Percentiles rank a stretch among this genome's conserved stretches.
Conservation (phyloP, 2,329 filamentous ascomycete species). For the Nemania diffusa region DNA sequence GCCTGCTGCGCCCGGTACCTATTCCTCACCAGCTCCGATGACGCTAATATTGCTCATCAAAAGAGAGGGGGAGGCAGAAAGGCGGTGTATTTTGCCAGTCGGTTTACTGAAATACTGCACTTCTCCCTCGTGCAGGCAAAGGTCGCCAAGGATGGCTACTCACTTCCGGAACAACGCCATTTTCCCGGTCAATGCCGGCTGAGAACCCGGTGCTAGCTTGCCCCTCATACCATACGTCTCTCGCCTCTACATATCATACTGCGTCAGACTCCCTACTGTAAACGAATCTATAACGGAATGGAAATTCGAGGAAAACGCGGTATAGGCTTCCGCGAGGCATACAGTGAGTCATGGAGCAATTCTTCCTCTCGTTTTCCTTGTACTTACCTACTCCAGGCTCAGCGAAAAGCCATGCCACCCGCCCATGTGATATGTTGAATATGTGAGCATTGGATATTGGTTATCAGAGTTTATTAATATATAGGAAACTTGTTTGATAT, state of each 20-base stretch:
- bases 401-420: neutral
- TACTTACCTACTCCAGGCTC: neutral
- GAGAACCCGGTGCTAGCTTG: slow-evolving; percentile 12
- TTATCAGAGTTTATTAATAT: no score
- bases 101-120: neutral
- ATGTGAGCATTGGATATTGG: no score
- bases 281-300: neutral
- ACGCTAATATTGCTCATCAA: slow-evolving; percentile 22
- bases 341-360: neutral
- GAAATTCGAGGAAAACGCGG: neutral
- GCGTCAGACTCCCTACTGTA: neutral
- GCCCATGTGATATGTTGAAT: no score
- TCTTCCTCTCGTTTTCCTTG: neutral
- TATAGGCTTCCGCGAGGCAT: neutral
- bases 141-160: neutral
- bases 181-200: slow-evolving; percentile 30
- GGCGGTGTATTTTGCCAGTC: slow-evolving; percentile 21
- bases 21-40: slow-evolving; percentile 11
- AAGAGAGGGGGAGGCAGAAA: slow-evolving; percentile 2
- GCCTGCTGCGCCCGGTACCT: slow-evolving; percentile 8
- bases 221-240: neutral
- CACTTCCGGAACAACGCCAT: slow-evolving; percentile 11
- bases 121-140: slow-evolving; percentile 1
- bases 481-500: no score
- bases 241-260: neutral